Base-by-base conservation (phyloP, 805 yeast genomes). In the Torulaspora delbrueckii region DNA sequence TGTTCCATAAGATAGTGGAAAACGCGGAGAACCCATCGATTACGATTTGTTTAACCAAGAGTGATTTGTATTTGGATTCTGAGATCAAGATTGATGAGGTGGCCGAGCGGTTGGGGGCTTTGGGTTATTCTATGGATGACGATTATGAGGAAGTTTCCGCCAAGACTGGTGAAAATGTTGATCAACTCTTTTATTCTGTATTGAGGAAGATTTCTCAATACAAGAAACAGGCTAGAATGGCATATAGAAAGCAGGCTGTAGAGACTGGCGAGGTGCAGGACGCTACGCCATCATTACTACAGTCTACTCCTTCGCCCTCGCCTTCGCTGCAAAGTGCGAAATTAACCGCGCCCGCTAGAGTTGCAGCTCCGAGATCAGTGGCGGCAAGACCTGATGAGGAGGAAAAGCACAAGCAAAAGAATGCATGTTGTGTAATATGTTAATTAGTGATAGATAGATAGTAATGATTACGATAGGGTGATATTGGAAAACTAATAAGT, bases 131-230 rank as follows among this genome's bases (percentile, higher is more conserved):
- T 9, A 35, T 42, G 34, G 42, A 48, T 6, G 40, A 33, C 2
- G 44, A 53, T 32, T 57, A 41, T 40, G 51, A 58, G 26, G 60
- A 59, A 45, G 47, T 54, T 8, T 56, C 61, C 13, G 53, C 65
- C 24, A 52, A 57, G 43, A 46, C 51, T 12, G 52, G 57, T 19
- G 42, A 38, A 23, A 54, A 58, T 34, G 40, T 54, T 9, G 44
- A 50, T 9, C 47, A 51, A n/a, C 31, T 50, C 8, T 51, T 59
- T 19, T 50, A 45, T 8, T 34, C 45, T 6, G 40, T 48, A 2
- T 18, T 60, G 12, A 19, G 41, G 7, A 47, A 39, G 27, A 51
- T 57, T 13, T 53, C 54, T 27, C 24, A 40, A 4, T 30, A 37
- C 12, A 43, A 43, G 34, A 22, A 43, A 32, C 13, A 16, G 24